Evolutionary conservation across 2,329 filamentous ascomycete genomes (phyloP).

Genomic region (Onygenales sp.): DNA sequence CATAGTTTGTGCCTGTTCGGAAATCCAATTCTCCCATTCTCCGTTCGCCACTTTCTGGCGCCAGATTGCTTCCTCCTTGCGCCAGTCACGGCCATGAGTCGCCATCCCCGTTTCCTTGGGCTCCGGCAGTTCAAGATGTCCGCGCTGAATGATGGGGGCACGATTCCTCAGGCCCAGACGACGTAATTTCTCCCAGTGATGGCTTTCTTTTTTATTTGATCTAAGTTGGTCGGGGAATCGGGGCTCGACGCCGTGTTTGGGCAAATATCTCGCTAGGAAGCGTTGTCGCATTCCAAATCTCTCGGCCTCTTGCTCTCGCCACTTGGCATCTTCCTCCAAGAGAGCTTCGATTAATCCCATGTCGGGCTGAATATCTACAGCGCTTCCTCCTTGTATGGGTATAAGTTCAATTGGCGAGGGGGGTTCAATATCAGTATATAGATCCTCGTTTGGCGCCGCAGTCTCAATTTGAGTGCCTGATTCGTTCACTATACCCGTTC

Average conservation of each 20-base stretch:
- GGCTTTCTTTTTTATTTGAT: not conserved
- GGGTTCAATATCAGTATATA: not conserved
- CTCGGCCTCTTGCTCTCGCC: not conserved
- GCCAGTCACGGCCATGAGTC: not conserved
- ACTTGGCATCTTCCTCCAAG: slow-evolving; percentile 8
- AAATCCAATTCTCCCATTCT: slow-evolving; percentile 1
- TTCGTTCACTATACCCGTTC: too few relatives aligned
- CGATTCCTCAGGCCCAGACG: not conserved
- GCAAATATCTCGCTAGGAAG: not conserved
- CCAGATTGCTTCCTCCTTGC: slow-evolving; percentile 1
- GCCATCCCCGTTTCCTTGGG: not conserved
- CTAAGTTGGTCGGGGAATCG: not conserved
- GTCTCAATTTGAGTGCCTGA: too few relatives aligned
- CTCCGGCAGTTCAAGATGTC: not conserved
- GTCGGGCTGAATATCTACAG: slow-evolving; percentile 3
- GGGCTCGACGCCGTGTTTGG: not conserved
- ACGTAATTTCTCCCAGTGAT: not conserved
- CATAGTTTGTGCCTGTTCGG: not conserved
- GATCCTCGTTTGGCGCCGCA: too few relatives aligned
- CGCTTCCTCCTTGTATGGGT: not conserved
- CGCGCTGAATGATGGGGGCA: not conserved
- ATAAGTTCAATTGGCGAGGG: slow-evolving; percentile 1
- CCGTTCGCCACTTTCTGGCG: not conserved
- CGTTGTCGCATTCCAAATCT: not conserved
- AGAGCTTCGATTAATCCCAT: slow-evolving; percentile 3